A percentile compares a stretch with the other conserved stretches of the same genome.
Evolutionary conservation across 75 land plant species (phyloP).

Genomic region (Isoetes taiwanensis): DNA sequence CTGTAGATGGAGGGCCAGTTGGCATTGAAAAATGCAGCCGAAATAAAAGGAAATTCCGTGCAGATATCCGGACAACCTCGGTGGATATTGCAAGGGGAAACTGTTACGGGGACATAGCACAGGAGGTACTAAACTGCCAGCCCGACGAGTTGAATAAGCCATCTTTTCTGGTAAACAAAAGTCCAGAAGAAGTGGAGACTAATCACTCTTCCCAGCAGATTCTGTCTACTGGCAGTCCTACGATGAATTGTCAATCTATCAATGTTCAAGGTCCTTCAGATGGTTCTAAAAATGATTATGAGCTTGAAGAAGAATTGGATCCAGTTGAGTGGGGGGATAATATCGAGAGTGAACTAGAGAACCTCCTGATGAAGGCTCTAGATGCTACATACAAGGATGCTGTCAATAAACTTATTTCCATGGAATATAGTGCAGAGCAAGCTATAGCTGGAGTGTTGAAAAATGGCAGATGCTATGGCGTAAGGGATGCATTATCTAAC

Average conservation of each 20-base stretch:
- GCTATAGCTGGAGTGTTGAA: constrained; percentile 54
- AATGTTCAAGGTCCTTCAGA: neutral
- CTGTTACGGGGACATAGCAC: no score
- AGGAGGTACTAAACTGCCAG: no score
- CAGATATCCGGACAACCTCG: constrained; percentile 33
- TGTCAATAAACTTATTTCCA: constrained; percentile 43
- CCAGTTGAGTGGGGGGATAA: constrained; percentile 63
- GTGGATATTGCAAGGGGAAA: no score
- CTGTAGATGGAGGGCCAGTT: no score
- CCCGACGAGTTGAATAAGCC: no score
- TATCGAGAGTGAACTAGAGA: constrained; percentile 63
- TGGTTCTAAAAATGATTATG: constrained; percentile 23
- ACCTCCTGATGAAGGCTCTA: constrained; percentile 45
- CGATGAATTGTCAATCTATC: neutral
- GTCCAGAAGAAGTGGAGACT: no score
- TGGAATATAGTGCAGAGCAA: constrained; percentile 59
- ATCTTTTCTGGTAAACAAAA: no score
- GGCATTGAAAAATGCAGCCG: constrained; percentile 66
- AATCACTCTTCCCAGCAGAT: neutral
- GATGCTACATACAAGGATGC: constrained; percentile 52
- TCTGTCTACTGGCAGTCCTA: constrained; percentile 17
- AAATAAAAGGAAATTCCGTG: constrained; percentile 71
- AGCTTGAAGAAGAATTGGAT: constrained; percentile 30
- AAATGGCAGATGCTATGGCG: constrained; percentile 49
- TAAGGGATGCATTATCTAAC: constrained; percentile 52